Conservation (phyloP, 306 rosid genomes). For the peach (Prunus persica) region Prunus_persica_NCBIv2 NC_034012.1:4532001-4532500, state of each 20-base stretch:
- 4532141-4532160: conserved; percentile 67
- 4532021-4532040: conserved; percentile 59
- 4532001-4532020: conserved; percentile 39
- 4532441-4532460: conserved; percentile 95
- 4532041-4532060: conserved; percentile 65
- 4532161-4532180: conserved; percentile 49
- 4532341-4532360: conserved; percentile 79
- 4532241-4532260: conserved; percentile 62
- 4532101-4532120: conserved; percentile 36
- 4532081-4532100: conserved; percentile 49
- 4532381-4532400: conserved; percentile 88
- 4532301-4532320: conserved; percentile 80
- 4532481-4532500: conserved; percentile 91
- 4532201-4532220: conserved; percentile 57
- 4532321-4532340: conserved; percentile 97
- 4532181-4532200: conserved; percentile 52
- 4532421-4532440: conserved; percentile 98
- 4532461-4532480: conserved; percentile 87
- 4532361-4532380: conserved; percentile 73
- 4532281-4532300: conserved; percentile 70
- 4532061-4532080: conserved; percentile 44
- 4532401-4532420: conserved; percentile 86
- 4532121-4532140: conserved; percentile 51
- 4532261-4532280: conserved; percentile 67
- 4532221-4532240: conserved; percentile 39